A percentile compares a stretch with the other conserved stretches of the same genome.
Conservation (phyloP, 129 eudicot genomes). For the Helianthus tuberosus region DNA sequence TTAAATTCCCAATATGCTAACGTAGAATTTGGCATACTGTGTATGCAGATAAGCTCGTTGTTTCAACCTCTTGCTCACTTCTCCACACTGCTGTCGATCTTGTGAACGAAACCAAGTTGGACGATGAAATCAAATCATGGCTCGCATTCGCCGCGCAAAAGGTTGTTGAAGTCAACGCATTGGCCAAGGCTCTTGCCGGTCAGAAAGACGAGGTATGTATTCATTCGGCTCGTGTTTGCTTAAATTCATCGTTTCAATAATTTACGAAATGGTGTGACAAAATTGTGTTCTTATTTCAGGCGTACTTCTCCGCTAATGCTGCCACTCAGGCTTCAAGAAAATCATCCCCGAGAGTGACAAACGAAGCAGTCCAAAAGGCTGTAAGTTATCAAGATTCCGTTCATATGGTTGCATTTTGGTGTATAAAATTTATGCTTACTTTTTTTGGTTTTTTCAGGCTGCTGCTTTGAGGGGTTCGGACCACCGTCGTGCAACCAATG, state of each 20-base stretch:
- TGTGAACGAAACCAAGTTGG: slow-evolving; percentile 2
- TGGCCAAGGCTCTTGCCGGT: slow-evolving; percentile 5
- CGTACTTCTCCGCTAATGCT: slow-evolving; percentile 4
- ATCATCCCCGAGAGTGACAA: slow-evolving; percentile 8
- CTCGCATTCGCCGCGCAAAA: slow-evolving; percentile 1
- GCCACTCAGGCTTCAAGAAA: slow-evolving; percentile 6
- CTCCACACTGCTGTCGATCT: slow-evolving; percentile 6
- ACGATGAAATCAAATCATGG: slow-evolving; percentile 5
- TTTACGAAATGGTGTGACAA: background rate
- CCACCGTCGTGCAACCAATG: slow-evolving; percentile 97
- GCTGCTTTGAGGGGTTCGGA: slow-evolving; percentile 88
- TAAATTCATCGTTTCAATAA: background rate
- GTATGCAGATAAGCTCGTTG: slow-evolving; percentile 1
- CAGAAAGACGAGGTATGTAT: slow-evolving; percentile 7
- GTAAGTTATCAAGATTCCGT: background rate
- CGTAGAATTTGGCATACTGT: background rate
- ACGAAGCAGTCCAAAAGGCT: slow-evolving; percentile 3
- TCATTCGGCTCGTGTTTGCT: background rate
- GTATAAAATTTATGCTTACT: background rate
- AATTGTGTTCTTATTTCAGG: background rate
- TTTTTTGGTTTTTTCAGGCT: slow-evolving; percentile 50
- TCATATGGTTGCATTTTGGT: background rate
- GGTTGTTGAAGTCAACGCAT: slow-evolving; percentile 4
- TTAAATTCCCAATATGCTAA: background rate
- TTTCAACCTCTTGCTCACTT: slow-evolving; percentile 4